Conservation (phyloP, 768 basidiomycete species). For the Serpula lacrymans region DNA sequence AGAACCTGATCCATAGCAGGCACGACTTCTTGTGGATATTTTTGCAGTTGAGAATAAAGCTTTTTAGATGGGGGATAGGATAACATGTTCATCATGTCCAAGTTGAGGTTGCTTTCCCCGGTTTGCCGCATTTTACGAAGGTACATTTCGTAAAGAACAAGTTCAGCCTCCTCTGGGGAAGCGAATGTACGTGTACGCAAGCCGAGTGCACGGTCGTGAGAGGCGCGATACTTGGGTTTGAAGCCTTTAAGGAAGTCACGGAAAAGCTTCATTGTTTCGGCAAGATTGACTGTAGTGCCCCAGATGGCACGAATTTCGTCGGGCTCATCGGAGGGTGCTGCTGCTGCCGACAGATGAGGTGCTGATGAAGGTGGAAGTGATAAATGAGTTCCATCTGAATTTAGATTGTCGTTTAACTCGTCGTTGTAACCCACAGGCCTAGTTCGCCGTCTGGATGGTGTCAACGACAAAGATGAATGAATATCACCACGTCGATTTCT, state of each 20-base stretch:
- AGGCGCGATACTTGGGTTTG: conserved; percentile 84
- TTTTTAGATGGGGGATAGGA: conserved; percentile 85
- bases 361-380: conserved; percentile 57
- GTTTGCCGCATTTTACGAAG: conserved; percentile 85
- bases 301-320: conserved; percentile 92
- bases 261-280: conserved; percentile 89
- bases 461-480: conserved; percentile 71
- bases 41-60: conserved; percentile 77
- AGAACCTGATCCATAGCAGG: conserved; percentile 97
- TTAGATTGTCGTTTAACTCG: conserved; percentile 41
- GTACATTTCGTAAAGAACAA: conserved; percentile 74
- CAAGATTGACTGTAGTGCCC: conserved; percentile 94
- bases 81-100: conserved; percentile 82
- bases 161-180: conserved; percentile 65
- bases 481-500: conserved; percentile 86
- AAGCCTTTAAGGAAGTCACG: conserved; percentile 87
- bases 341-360: conserved; percentile 57
- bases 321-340: conserved; percentile 63
- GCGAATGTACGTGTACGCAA: conserved; percentile 46
- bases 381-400: conserved; percentile 58
- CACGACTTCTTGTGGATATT: conserved; percentile 96
- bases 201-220: conserved; percentile 65
- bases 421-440: conserved; percentile 27
- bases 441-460: conserved; percentile 44
- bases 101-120: conserved; percentile 89